Base-by-base conservation (phyloP, 192 early-diverging fungal species). In the Linnemannia schmuckeri region DNA sequence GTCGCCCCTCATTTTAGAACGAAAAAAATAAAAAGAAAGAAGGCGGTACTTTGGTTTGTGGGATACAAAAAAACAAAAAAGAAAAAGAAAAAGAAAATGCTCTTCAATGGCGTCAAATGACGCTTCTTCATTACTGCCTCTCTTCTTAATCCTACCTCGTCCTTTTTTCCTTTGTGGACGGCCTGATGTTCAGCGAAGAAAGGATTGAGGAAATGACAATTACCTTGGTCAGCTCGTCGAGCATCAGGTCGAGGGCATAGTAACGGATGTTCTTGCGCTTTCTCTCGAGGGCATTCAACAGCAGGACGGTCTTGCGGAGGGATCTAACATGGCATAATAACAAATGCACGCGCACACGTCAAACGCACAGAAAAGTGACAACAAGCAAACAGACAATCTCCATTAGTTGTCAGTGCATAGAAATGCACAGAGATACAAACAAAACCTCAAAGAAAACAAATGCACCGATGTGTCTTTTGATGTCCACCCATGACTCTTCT, bases 161-260 rank as follows among this genome's bases (percentile, higher is more conserved):
- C 69, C 35, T 41, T 0, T 46, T 24, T 9, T 41, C 40, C 42
- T n/a, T 22, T 75, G 42, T 27, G 30, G 74, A 37, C 6, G n/a
- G 74, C 18, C 17, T 17, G 7, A 30, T 33, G 46, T 33, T 24
- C n/a, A 33, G 8, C 8, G 52, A 27, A 52, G n/a, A 54, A 72
- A 0, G 18, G 6, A 20, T 42, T 9, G 13, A 27, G 33, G 2
- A 9, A n/a, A 2, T 12, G 46, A 33, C 17, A 33, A 33, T 77
- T 81, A 86, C 84, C 79, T 86, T 86, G 72, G 91, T 91, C 30
- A 99, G 90, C 33, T 97, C 96, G 35, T 90, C 77, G n/a, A 94
- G 92, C 76, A 96, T 95, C 33, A 99, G 93, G 81, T 99, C 98
- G 15, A 98, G 91, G 13, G 98, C 97, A 85, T 96, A 97, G 88